phyloP scores from a whole-genome alignment of 495 filamentous ascomycete genomes.

The Lasiosphaeria miniovina region DNA sequence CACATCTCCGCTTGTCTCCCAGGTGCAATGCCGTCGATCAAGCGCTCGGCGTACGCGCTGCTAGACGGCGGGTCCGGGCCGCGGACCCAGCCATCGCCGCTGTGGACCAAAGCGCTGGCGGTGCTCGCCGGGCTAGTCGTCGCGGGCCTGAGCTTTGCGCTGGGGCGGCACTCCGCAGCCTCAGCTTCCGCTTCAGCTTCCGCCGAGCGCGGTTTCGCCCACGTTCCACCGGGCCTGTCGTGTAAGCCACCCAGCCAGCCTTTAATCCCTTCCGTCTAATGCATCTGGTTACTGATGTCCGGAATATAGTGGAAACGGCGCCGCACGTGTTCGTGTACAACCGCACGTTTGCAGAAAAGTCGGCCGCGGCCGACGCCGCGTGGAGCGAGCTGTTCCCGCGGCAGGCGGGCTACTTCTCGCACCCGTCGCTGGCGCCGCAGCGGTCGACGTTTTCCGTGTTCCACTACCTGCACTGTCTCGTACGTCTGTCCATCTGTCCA shows the following conservation, averaged over 20 bases:
- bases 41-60: constrained; percentile 2
- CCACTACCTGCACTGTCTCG: not conserved
- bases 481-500: not conserved
- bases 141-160: not conserved
- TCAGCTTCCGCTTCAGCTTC: not conserved
- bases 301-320: not conserved
- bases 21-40: not conserved
- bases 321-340: not conserved
- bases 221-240: not conserved
- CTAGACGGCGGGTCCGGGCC: not conserved
- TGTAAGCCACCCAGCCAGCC: not conserved
- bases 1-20: too few species aligned
- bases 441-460: not conserved
- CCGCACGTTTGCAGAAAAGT: constrained; percentile 2
- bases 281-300: not conserved
- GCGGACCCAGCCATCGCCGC: not conserved
- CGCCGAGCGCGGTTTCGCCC: too few species aligned
- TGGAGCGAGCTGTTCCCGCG: not conserved
- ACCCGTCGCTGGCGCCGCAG: not conserved
- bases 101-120: not conserved
- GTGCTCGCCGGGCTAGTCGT: not conserved
- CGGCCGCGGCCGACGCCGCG: not conserved
- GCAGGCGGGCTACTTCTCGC: not conserved
- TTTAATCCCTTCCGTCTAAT: not conserved
- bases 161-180: not conserved